Base-by-base conservation (phyloP, 140 eudicot species). In the Stevia rebaudiana region DNA sequence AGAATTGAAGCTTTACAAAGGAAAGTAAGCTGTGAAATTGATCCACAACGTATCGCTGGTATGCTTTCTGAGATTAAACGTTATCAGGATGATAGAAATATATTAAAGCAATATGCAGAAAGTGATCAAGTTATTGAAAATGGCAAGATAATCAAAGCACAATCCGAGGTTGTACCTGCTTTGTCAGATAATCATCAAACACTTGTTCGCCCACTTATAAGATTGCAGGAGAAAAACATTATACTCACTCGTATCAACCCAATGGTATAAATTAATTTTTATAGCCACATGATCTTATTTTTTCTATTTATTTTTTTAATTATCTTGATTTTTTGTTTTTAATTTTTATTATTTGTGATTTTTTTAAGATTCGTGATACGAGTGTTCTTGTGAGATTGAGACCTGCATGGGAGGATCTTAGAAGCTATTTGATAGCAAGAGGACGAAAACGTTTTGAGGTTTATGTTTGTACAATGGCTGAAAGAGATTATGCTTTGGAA, bases 391-490 rank as follows among this genome's bases (percentile, higher is more conserved):
- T 94, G 80, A 75, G 97, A 63, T 66, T 94, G 69, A 94, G 99
- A 77, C 97, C 97, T 69, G 97, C 97, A 12, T 94, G 99, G 99
- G 99, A 94, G 80, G 99, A 94, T 73, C 94, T 94, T 21, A 79
- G 97, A 72, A 86, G 84, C 82, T 94, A 94, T 79, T 80, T 94
- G 81, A 94, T 85, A 71, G 99, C 99, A 46, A 94, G 90, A 86
- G 99, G 99, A 18, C 84, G 99, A 0, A 94, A 94, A 73, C 94
- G 99, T 16, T 94, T 94, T 83, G 99, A 94, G 76, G 99, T 94
- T 73, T 94, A 75, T 85, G 99, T 94, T 71, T 94, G 99, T 82
- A 94, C 99, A 8, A 83, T 88, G 99, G 99, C 99, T 68, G 99
- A 94, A 80, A 80, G 99, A 71, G 99, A 94, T 61, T 94, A 94